Evolutionary conservation across 2,329 filamentous ascomycete species (phyloP), one percentile per base, ranked within the genome.

Genomic region (Proliferodiscus dingleyae): DNA sequence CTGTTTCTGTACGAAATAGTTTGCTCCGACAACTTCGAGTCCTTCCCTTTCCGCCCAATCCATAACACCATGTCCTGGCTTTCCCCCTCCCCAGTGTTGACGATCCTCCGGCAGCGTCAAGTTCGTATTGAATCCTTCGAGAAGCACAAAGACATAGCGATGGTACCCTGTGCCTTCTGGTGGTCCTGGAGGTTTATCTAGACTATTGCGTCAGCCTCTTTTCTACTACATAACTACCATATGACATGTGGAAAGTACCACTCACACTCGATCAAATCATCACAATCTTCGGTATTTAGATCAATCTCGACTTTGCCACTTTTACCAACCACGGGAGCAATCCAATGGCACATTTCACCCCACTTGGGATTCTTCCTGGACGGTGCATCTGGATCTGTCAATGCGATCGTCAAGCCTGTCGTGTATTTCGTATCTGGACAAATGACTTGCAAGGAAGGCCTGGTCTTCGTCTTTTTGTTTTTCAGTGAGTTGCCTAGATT

Each of bases 371-470:
- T 60, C 1, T 71, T 62, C 34, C 71, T 69, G 7, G 69, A 73
- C 2, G 73, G 75, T n/a, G 77, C 77, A 60, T 81, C 77, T 0
- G 77, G 77, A 55, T 81, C 77, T 1, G 76, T 79, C 3, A 80
- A 64, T 9, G 70, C 68, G 41, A 80, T 50, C 3, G 71, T 71
- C 47, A 77, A 72, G 30, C 55, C 51, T 2, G 40, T 18, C 8
- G 53, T 56, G 3, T 40, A 30, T 10, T 45, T 24, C 2, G 50
- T 37, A 4, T 54, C 38, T 5, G 61, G 59, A 45, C 60, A 62
- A 19, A 51, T 57, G 21, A 66, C 56, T n/a, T 50, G 58, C 30
- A 66, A 34, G 0, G 43, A 39, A 6, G 64, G 65, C 21, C 43
- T 50, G 1, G 57, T 37, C 40, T 66, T 56, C 0, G 62, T 62